Base-by-base conservation (phyloP, 768 basidiomycete species). In the Macrolepiota albuminosa region DNA sequence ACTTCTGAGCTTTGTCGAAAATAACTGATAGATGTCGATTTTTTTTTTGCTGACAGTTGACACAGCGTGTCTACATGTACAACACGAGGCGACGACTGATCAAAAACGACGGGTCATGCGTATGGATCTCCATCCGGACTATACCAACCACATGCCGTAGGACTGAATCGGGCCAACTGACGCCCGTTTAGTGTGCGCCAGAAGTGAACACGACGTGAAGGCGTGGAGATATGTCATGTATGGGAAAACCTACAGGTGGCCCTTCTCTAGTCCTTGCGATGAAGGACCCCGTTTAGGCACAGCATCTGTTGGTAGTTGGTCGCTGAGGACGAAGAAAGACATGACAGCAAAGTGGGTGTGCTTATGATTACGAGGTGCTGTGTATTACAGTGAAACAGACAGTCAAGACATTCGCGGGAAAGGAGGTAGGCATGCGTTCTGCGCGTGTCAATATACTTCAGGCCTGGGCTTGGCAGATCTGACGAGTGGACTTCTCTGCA, bases 141-240 rank as follows among this genome's bases (percentile, higher is more conserved):
- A 26, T 54, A 47, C 29, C 14, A 72, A 47, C 29, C 14, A 72
- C 71, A 61, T 74, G 51, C 24, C 54, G 72, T 63, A 75, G 68
- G 8, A 60, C 59, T 8, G 68, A 61, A 68, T 83, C 84, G 34
- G 87, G 88, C 89, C 90, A 92, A 1, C 64, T 66, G 21, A 80
- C 75, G 34, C 78, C 78, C 58, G 73, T 72, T 46, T 71, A 66
- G 70, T 90, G 93, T 6, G 78, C 71, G 7, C 78, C 78, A 52
- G 87, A 56, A 46, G 89, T 78, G 42, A 82, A 64, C 7, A 84
- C 60, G 21, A 87, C 70, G 47, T 48, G 29, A 49, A 31, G 16
- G 6, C 18, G 47, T 48, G 47, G 16, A 18, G 16, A 16, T 16
- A 31, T 49, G 29, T 31, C 47, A 49, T 29, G 26, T 29, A 48